Base-by-base conservation (phyloP, 192 early-diverging fungal genomes). In the Obelidium mucronatum region DNA sequence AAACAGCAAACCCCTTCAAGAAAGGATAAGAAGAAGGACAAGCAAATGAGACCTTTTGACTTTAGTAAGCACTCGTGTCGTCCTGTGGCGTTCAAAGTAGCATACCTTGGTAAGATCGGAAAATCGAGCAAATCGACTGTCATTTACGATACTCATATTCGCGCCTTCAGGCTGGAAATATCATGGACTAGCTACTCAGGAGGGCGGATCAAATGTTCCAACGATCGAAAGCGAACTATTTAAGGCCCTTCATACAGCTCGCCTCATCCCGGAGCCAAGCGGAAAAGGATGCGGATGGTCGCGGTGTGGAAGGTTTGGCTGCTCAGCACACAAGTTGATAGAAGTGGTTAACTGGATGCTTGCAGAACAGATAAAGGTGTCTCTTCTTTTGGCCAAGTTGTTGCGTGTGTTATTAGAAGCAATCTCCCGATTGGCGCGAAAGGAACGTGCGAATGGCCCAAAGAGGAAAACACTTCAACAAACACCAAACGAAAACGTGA, bases 311-410 rank as follows among this genome's bases (percentile, higher is more conserved):
- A 64, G 62, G 62, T 84, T 13, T 37, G 11, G 11, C 37, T 67
- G 35, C 8, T 11, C 40, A 15, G 6, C 65, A 52, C 42, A 51
- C 13, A 13, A 22, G 51, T 34, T 72, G 28, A 26, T 28, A 11
- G 11, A 67, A 40, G 48, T n/a, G n/a, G n/a, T n/a, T n/a, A n/a
- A n/a, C n/a, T n/a, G n/a, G n/a, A n/a, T n/a, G n/a, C n/a, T 30
- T 33, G 26, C 40, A 42, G 87, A 24, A 88, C 87, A 17, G 86
- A 98, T 77, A 90, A 91, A 35, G 97, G 97, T 0, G 96, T 99
- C 15, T 94, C 93, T 65, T 91, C 91, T 37, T 88, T 97, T 64
- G 96, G 94, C 22, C 96, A 99, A 74, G 95, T 97, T 0, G 79
- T 95, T n/a, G 86, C 90, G 19, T 72, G 96, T 73, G 86, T 92